These are phyloP conservation scores for Globisporangium okanoganense DNA, from an alignment of 352 stramenopile genomes.

Conservation along the genomic window DNA sequence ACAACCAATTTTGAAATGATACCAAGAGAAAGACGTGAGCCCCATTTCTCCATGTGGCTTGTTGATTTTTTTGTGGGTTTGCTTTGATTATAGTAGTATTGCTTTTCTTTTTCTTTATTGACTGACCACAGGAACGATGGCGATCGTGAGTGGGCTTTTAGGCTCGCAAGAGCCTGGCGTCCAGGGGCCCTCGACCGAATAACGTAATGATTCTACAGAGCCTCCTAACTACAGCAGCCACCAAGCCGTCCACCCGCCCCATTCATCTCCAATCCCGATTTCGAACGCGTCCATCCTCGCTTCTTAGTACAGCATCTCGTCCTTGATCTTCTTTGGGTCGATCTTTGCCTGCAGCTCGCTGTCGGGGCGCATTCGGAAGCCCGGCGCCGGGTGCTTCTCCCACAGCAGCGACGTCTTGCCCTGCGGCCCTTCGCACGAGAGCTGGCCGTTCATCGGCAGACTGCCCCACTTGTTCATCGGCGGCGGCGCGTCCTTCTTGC, in stretches of 20 bases:
- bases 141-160: background rate
- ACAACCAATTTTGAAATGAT: background rate
- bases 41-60: background rate
- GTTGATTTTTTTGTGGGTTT: background rate
- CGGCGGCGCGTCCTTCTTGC: slow-evolving; percentile 91
- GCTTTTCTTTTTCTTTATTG: slow-evolving; percentile 10
- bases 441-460: slow-evolving; percentile 99
- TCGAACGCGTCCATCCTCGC: background rate
- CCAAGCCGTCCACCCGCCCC: background rate
- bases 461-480: slow-evolving; percentile 98
- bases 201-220: slow-evolving; percentile 6
- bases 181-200: background rate
- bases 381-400: slow-evolving; percentile 76
- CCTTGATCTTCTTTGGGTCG: slow-evolving; percentile 91
- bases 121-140: slow-evolving; percentile 1
- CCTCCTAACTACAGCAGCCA: background rate
- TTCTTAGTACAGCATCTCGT: slow-evolving; percentile 86
- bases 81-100: slow-evolving; percentile 10
- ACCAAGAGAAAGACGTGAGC: background rate
- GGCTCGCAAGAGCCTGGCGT: background rate
- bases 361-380: slow-evolving; percentile 90
- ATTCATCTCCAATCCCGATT: background rate
- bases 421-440: slow-evolving; percentile 96
- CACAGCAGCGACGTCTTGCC: slow-evolving; percentile 94
- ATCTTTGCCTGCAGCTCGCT: slow-evolving; percentile 92